These are phyloP conservation scores for Dryadomyces sulphureus DNA, from an alignment of 2,329 filamentous ascomycete species.

Conservation along the genomic window DNA sequence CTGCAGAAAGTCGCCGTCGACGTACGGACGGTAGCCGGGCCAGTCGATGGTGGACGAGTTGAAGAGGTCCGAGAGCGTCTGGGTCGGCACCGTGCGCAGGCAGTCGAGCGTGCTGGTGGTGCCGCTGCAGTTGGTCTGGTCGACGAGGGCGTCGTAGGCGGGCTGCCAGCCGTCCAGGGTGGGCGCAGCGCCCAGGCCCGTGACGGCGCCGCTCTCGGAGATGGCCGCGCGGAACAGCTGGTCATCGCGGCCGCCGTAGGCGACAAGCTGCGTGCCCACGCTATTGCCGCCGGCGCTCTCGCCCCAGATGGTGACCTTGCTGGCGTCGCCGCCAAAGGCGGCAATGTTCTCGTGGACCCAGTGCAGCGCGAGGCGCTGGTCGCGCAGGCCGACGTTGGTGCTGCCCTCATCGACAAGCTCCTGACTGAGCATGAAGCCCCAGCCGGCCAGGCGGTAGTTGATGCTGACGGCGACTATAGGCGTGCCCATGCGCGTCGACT, in stretches of 20 bases:
- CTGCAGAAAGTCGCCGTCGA: conserved; percentile 28
- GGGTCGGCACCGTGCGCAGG: conserved; percentile 16
- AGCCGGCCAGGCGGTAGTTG: conserved; percentile 31
- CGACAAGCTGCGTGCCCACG: conserved; percentile 33
- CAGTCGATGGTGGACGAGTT: neutral
- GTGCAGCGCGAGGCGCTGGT: conserved; percentile 31
- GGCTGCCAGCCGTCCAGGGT: conserved; percentile 1
- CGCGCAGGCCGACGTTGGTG: conserved; percentile 33
- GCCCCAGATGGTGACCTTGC: conserved; percentile 34
- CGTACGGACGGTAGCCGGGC: conserved; percentile 10
- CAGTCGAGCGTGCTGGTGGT: conserved; percentile 9
- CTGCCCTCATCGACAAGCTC: conserved; percentile 26
- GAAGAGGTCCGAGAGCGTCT: conserved; percentile 13
- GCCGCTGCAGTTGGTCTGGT: conserved; percentile 12
- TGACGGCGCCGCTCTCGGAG: conserved; percentile 22
- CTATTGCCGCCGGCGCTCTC: conserved; percentile 37
- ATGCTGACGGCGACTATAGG: conserved; percentile 30
- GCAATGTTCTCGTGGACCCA: conserved; percentile 36
- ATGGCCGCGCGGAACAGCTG: conserved; percentile 39
- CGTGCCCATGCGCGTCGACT: conserved; percentile 22
- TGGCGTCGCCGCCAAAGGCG: conserved; percentile 31
- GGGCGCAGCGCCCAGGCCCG: neutral
- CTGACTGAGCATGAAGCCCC: conserved; percentile 34
- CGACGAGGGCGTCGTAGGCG: conserved; percentile 19
- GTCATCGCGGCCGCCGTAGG: conserved; percentile 38